Base-by-base conservation (phyloP, 805 yeast genomes). In the Blastobotrys robertii region DNA sequence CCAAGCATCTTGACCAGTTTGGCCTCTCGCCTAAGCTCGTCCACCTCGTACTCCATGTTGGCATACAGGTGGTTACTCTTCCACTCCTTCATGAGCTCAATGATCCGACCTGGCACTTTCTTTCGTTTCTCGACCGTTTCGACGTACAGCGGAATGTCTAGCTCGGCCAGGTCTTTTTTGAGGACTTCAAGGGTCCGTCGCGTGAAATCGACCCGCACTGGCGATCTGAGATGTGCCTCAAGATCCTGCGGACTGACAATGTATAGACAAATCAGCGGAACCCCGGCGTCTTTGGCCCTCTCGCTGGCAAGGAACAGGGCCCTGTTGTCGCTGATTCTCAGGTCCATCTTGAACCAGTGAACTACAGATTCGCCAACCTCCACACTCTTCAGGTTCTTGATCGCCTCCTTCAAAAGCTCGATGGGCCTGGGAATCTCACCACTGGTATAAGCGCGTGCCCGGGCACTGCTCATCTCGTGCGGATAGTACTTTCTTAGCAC, bases 331-430 rank as follows among this genome's bases (percentile, higher is more conserved):
- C 52, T 55, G 6, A 65, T 43, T 37, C 79, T 57, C 22, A 74
- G 55, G 48, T 75, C 80, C 31, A 66, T 61, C 12, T 69, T 53
- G 42, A 74, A 72, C 66, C 76, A 65, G 52, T 72, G 76, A 13
- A 70, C 11, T 15, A 37, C 39, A 8, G 19, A 11, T 5, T 33
- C 6, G 19, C 36, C 36, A 4, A 14, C 19, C 3, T 11, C 11
- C 4, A 12, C 36, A 33, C 15, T 3, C 8, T 13, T 11, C 13
- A 5, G 5, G 11, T 13, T 33, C 16, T 33, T 15, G 11, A 33
- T 9, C 6, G 36, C 16, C 15, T 33, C 19, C 8, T 33, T 13
- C 19, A 33, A 15, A 3, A 12, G 6, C 13, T 33, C 19, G 4
- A 33, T 33, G 4, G 36, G 36, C 19, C 16, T 12, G 6, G 36